Evolutionary conservation across 176 grass and related monocot species (phyloP), one percentile per base, ranked within the genome.

Genomic region (Poa annua): DNA sequence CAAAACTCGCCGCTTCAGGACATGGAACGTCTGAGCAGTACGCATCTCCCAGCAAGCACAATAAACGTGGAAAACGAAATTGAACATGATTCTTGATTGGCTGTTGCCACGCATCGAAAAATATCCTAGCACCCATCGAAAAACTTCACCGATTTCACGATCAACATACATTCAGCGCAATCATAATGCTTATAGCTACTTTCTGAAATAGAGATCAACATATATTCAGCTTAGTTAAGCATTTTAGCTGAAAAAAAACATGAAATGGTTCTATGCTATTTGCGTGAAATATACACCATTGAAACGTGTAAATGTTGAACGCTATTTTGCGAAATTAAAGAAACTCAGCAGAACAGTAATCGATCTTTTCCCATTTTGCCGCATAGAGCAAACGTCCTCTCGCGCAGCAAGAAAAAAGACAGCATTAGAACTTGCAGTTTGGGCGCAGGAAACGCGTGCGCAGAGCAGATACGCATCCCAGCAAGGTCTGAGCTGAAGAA

Each of bases 401-500:
- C 14, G 3, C 14, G 44, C 8, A 32, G 70, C 7, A 50, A 19
- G 41, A 1, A 15, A 73, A 73, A 72, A 73, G 44, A 0, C 3
- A 19, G 22, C 44, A 32, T 73, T 50, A 50, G 47, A 50, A 5
- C 14, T 73, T 73, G 70, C 70, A 1, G 14, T 32, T 49, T 50
- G 45, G 15, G 70, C 25, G 55, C 38, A 55, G n/a, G 74, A 39
- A 71, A 50, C 22, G 45, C 47, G 70, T 26, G 70, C 15, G 44
- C 70, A 73, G 2, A 49, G 70, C 70, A 73, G 4, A 49, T 19
- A 19, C 16, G 70, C 7, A 50, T 50, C 70, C 45, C 44, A 73
- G 70, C 24, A 73, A 29, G 44, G 45, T 72, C 22, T 72, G 42
- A 49, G 25, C 29, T 2, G 15, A 73, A 73, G 70, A 50, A 73